Conservation (phyloP, 257 asterid genomes). For the Gardenia jasminoides region DNA sequence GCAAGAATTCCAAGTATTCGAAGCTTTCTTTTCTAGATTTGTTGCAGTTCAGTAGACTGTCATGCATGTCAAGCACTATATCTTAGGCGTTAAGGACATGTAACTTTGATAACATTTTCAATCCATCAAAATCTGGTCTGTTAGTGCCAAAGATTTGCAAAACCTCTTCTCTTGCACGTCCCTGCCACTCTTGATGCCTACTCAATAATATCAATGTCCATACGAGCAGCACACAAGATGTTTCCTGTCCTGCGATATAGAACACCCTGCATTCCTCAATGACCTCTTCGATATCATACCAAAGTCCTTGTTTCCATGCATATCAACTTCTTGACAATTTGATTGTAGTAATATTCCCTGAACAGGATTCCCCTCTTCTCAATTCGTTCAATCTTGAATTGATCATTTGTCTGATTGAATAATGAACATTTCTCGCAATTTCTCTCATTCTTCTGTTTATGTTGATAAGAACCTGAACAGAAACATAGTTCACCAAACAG, state of each 20-base stretch:
- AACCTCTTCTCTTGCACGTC: conserved; percentile 23
- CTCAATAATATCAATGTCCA: conserved; percentile 25
- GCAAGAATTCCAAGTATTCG: no score
- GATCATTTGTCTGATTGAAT: background rate
- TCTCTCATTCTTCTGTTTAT: background rate
- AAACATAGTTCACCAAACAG: background rate
- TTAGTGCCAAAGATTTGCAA: conserved; percentile 24
- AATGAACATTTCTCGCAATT: background rate
- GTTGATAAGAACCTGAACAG: conserved; percentile 4
- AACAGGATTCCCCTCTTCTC: background rate
- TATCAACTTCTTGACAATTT: conserved; percentile 16
- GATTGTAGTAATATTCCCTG: conserved; percentile 25
- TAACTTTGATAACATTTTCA: background rate
- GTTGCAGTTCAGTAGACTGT: no score
- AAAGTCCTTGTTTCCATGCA: background rate
- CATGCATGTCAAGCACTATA: no score
- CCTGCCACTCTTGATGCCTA: conserved; percentile 16
- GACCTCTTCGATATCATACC: no score
- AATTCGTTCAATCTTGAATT: background rate
- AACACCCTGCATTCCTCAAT: no score
- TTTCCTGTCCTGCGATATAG: no score
- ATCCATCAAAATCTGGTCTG: conserved; percentile 34
- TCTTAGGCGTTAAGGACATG: no score
- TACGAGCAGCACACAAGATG: conserved; percentile 5
- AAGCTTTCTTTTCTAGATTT: no score